Evolutionary conservation across 2,329 filamentous ascomycete genomes (phyloP), one percentile per base, ranked within the genome.

Genomic region (Ascochyta rabiei): DNA sequence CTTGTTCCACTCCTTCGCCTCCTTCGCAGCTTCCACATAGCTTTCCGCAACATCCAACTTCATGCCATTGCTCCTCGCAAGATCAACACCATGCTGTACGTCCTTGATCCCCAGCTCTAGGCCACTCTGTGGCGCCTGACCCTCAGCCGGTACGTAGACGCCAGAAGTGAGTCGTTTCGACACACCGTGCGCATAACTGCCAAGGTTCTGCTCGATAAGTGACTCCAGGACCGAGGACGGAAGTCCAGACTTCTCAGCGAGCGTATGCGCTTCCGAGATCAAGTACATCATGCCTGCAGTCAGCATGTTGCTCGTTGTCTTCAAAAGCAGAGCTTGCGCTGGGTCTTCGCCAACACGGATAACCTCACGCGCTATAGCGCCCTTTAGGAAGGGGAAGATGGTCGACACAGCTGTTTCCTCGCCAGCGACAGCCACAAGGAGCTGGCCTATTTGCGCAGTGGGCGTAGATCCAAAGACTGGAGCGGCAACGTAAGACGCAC

Each of bases 381-480:
- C 77, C 10, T 73, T 68, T 0, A 82, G 58, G 23, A 75, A 76
- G 0, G 80, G 79, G 0, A 53, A 63, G 7, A 81, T 68, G 0
- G 56, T 52, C 5, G 71, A 42, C 0, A 80, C 65, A 1, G 77
- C 76, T 5, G 58, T 53, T 0, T 66, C 42, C 0, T 78, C 72
- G 0, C 81, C 81, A 0, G 80, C 80, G 6, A 80, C 56, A 0
- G 79, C 75, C 48, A 81, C 77, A n/a, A 84, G 67, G 1, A 83
- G 69, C 35, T 77, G 71, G 0, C 80, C 81, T 15, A 77, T 65
- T 0, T 72, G 74, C 0, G 81, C 81, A n/a, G 81, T 73, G 0
- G 80, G 76, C 0, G 80, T 81, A 3, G 80, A 79, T 6, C 81
- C 81, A 52, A 83, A 84, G 0, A 83, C 81, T 0, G 81, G 81